A percentile compares a stretch with the other conserved stretches of the same genome.
Evolutionary conservation across 345 rosid species (phyloP).

Genomic region (Psidium friedrichsthalianum): DNA sequence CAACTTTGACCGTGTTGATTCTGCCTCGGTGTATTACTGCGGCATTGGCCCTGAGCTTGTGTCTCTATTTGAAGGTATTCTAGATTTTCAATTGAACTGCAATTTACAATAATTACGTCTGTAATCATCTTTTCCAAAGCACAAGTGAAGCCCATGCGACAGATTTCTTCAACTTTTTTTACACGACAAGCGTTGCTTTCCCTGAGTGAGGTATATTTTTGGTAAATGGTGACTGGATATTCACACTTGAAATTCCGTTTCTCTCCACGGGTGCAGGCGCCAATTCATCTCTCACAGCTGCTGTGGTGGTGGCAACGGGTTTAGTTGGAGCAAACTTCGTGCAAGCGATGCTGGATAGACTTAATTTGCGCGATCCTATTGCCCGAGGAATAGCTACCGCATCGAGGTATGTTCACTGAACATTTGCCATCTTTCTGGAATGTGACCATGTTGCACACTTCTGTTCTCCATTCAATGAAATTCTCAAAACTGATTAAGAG

Average conservation of each 20-base stretch:
- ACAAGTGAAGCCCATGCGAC: not conserved
- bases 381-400: slow-evolving; percentile 94
- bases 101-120: not conserved
- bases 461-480: not conserved
- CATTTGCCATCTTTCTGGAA: not conserved
- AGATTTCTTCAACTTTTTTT: not conserved
- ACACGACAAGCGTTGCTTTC: not conserved
- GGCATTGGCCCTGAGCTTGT: slow-evolving; percentile 92
- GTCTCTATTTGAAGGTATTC: slow-evolving; percentile 74
- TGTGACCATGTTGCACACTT: not conserved
- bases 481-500: not conserved
- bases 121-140: not conserved
- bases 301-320: slow-evolving; percentile 88
- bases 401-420: slow-evolving; percentile 41
- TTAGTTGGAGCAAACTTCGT: slow-evolving; percentile 88
- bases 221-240: not conserved
- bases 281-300: slow-evolving; percentile 89
- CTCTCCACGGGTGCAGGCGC: slow-evolving; percentile 35
- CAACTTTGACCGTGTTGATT: slow-evolving; percentile 66
- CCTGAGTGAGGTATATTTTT: not conserved
- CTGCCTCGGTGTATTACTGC: slow-evolving; percentile 91
- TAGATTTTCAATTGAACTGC: not conserved
- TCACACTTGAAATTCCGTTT: not conserved
- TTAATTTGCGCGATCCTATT: slow-evolving; percentile 67
- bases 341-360: slow-evolving; percentile 64